Evolutionary conservation across 352 stramenopile species (phyloP).

Genomic region (Globisporangium apiculatum): DNA sequence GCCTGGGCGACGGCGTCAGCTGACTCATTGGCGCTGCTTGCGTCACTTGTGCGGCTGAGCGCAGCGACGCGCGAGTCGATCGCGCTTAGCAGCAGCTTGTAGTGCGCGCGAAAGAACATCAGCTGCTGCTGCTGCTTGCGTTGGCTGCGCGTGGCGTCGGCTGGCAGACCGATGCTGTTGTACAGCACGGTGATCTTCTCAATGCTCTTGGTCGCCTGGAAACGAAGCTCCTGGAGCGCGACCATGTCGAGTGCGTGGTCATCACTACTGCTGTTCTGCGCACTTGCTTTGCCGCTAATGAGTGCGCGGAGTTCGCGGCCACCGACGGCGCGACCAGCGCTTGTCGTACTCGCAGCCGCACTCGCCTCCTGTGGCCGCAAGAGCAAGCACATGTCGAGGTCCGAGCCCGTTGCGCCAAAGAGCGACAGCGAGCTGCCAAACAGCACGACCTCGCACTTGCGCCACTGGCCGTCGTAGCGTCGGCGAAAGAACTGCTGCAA

Average conservation of each 20-base stretch:
- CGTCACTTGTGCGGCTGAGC: constrained; percentile 3
- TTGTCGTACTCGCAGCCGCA: neutral
- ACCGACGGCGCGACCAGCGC: constrained; percentile 12
- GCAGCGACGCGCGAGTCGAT: constrained; percentile 21
- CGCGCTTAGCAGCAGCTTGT: constrained; percentile 23
- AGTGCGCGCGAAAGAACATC: constrained; percentile 36
- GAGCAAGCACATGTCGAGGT: constrained; percentile 74
- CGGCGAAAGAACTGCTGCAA: constrained; percentile 36
- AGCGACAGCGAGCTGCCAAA: constrained; percentile 78
- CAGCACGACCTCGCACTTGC: constrained; percentile 37
- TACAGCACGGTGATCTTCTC: constrained; percentile 33
- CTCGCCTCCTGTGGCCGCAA: constrained; percentile 7
- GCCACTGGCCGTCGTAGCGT: constrained; percentile 46
- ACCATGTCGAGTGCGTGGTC: constrained; percentile 17
- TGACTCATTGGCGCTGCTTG: constrained; percentile 1
- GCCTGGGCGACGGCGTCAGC: constrained; percentile 6
- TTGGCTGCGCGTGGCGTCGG: neutral
- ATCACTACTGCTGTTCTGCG: neutral
- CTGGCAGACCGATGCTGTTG: too few species aligned
- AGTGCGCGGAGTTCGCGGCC: constrained; percentile 36
- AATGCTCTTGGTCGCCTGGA: constrained; percentile 41
- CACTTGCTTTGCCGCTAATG: constrained; percentile 20
- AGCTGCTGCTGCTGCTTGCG: constrained; percentile 31
- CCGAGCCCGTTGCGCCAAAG: constrained; percentile 61
- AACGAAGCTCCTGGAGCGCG: constrained; percentile 30